Base-by-base conservation (phyloP, 441 rosid species). In the Erodium chrysanthum region DNA sequence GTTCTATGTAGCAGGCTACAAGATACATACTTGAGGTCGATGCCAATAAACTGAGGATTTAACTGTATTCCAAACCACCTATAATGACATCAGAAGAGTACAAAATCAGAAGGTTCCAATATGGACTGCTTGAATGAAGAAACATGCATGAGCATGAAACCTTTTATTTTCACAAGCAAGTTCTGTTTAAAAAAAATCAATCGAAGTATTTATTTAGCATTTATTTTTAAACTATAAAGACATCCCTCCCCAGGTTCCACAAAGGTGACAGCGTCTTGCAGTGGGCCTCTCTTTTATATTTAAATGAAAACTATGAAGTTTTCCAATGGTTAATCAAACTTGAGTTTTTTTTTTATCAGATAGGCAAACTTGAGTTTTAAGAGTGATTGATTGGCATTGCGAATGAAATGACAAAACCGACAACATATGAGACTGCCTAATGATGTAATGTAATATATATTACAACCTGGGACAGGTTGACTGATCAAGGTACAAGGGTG, bases 31-130 rank as follows among this genome's bases (percentile, higher is more conserved):
- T 90, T 88, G 77, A 92, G 92, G 79, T 90, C 97, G 44, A 89
- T 83, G 69, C 84, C 84, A 81, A 88, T 46, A 79, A 88, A 88
- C 70, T 80, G 87, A 75, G 97, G 97, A 83, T 92, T 92, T 46
- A 90, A 87, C 76, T 92, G 96, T 78, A 85, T 71, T 42, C 95
- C 97, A 71, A 88, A 92, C 98, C 97, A 92, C 96, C 97, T 82
- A 79, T 70, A 70, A 77, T 73, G 31, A 77, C 22, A 71, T 40
- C 52, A 46, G 66, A 70, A 70, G 60, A 22, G 58, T 40, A 46
- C 40, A 72, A 63, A 12, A 64, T 69, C 61, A 48, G 10, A 9
- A 22, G 21, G 67, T 3, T 18, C 46, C 15, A 11, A 46, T 2
- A 15, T 46, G 40, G 17, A 46, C 2, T 46, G 52, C 12, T 46